These are phyloP conservation scores for Monosporascus cannonballus DNA, from an alignment of 2,329 filamentous ascomycete genomes.

Conservation along the genomic window DNA sequence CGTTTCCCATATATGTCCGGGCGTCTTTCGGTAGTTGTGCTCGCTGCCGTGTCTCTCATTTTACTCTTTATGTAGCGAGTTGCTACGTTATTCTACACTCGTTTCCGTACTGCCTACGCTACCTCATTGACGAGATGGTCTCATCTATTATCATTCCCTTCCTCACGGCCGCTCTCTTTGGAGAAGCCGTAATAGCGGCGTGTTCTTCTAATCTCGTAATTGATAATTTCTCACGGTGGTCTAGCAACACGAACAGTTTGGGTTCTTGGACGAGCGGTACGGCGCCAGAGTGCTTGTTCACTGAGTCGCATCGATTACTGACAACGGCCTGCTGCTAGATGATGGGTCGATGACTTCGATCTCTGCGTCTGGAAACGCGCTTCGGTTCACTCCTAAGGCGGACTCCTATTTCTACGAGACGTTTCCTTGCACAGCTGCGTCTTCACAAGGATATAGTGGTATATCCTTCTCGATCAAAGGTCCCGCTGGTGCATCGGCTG, in stretches of 20 bases:
- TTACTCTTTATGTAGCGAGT: not conserved
- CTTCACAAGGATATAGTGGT: not conserved
- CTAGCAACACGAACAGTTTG: not conserved
- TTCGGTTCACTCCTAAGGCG: conserved; percentile 1
- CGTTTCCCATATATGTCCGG: too few species aligned
- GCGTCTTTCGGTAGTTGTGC: not conserved
- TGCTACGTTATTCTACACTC: not conserved
- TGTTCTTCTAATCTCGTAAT: not conserved
- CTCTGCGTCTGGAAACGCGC: conserved; percentile 8
- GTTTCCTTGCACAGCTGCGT: not conserved
- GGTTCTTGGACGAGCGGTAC: not conserved
- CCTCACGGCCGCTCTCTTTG: not conserved
- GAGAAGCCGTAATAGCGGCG: not conserved
- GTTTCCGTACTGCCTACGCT: not conserved
- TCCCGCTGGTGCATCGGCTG: not conserved
- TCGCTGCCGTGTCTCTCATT: not conserved
- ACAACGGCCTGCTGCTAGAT: not conserved
- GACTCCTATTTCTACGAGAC: conserved; percentile 2
- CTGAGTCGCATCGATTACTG: not conserved
- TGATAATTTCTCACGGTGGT: not conserved
- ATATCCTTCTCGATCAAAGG: conserved; percentile 1
- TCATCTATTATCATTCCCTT: not conserved
- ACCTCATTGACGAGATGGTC: not conserved
- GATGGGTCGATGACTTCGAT: conserved; percentile 3
- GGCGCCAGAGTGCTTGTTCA: not conserved